Evolutionary conservation across 2,329 filamentous ascomycete species (phyloP).

Genomic region (Fusarium lateritium): DNA sequence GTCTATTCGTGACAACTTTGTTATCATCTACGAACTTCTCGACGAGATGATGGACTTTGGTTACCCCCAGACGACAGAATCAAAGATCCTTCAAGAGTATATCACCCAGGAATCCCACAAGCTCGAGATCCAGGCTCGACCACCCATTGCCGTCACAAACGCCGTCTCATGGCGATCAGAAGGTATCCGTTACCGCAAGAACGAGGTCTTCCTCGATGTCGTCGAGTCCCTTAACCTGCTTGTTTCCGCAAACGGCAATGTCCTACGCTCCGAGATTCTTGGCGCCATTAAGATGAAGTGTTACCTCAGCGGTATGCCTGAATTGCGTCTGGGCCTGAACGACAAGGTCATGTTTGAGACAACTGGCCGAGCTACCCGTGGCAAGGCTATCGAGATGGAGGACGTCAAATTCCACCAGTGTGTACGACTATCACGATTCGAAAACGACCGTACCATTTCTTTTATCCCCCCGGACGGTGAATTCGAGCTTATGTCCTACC

Average conservation of each 20-base stretch:
- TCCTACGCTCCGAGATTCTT: conserved; percentile 94
- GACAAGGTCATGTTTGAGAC: conserved; percentile 99
- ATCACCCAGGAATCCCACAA: conserved; percentile 99
- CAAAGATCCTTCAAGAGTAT: conserved; percentile 98
- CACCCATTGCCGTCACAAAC: conserved; percentile 98
- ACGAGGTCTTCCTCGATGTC: conserved; percentile 98
- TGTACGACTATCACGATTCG: conserved; percentile 93
- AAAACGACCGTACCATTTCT: conserved; percentile 98
- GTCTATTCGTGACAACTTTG: conserved; percentile 98
- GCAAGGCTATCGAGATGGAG: conserved; percentile 99
- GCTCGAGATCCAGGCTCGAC: conserved; percentile 94
- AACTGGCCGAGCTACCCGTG: conserved; percentile 91
- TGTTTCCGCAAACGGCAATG: conserved; percentile 94
- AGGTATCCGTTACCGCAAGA: conserved; percentile 98
- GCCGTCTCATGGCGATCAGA: conserved; percentile 98
- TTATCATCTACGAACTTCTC: conserved; percentile 97
- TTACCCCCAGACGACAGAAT: conserved; percentile 98
- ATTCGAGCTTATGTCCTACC: conserved; percentile 99
- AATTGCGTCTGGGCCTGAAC: conserved; percentile 92
- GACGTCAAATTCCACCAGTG: conserved; percentile 99
- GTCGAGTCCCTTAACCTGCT: conserved; percentile 97
- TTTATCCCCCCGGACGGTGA: conserved; percentile 99
- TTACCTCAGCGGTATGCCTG: conserved; percentile 98
- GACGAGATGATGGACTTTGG: conserved; percentile 99
- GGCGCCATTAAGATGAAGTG: conserved; percentile 99